Conservation (phyloP, 441 rosid species). For the Eutrema salsugineum region DNA sequence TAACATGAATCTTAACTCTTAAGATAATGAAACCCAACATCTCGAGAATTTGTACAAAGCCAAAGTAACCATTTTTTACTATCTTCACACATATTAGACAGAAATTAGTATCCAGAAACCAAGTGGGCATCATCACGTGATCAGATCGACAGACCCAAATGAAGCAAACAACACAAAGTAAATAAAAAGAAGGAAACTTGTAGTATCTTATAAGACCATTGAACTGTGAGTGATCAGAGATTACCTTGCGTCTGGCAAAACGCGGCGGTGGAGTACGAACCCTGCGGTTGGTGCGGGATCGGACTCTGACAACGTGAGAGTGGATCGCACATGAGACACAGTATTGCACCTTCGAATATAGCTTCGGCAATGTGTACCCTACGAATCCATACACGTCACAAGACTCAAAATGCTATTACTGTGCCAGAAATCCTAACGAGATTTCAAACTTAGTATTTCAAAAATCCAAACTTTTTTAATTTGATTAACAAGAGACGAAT, state of each 20-base stretch:
- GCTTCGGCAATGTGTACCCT: slow-evolving; percentile 64
- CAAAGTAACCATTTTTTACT: not conserved
- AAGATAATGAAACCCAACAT: not conserved
- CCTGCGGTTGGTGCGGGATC: slow-evolving; percentile 52
- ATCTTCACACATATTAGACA: not conserved
- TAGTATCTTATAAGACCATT: not conserved
- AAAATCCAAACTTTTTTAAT: not conserved
- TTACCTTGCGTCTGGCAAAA: slow-evolving; percentile 65
- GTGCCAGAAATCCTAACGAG: too few relatives aligned
- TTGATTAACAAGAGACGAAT: not conserved
- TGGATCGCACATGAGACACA: slow-evolving; percentile 70
- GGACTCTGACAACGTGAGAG: slow-evolving; percentile 67
- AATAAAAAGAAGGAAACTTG: not conserved
- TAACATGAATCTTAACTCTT: not conserved
- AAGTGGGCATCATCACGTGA: too few relatives aligned
- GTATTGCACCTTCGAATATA: slow-evolving; percentile 56
- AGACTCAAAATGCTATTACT: not conserved
- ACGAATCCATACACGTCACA: not conserved
- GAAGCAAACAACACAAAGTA: not conserved
- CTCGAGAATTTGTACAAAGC: not conserved
- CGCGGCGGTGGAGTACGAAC: slow-evolving; percentile 71
- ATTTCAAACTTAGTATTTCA: not conserved
- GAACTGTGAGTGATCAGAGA: not conserved
- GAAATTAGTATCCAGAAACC: too few relatives aligned
- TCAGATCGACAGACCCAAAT: not conserved